Conservation (phyloP, 1,284 basidiomycete species). For the Golubevia pallescens region DNA sequence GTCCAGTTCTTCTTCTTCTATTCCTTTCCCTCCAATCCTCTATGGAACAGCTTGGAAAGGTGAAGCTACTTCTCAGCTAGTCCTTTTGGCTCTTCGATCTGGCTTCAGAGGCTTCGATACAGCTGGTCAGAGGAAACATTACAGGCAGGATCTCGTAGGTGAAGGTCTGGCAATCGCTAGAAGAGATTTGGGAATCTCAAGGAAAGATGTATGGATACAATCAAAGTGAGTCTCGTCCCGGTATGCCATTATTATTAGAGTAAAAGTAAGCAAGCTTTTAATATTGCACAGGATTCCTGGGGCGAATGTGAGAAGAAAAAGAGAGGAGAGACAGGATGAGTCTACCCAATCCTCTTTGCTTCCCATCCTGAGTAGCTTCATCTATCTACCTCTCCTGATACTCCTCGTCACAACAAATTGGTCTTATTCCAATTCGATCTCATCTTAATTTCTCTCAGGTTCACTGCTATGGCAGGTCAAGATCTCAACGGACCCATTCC, state of each 20-base stretch:
- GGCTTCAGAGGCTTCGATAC: slow-evolving; percentile 59
- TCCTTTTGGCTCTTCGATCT: slow-evolving; percentile 36
- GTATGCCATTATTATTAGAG: too few relatives aligned
- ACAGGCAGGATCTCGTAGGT: slow-evolving; percentile 56
- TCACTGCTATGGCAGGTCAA: slow-evolving; percentile 46
- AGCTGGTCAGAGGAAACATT: slow-evolving; percentile 57
- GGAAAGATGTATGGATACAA: slow-evolving; percentile 50
- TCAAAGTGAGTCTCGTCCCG: slow-evolving; percentile 42
- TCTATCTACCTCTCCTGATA: too few relatives aligned
- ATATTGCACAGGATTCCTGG: too few relatives aligned
- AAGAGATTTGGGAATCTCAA: slow-evolving; percentile 22
- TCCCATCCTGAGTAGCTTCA: too few relatives aligned
- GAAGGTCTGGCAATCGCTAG: slow-evolving; percentile 27
- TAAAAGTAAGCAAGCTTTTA: neutral
- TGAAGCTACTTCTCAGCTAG: slow-evolving; percentile 34
- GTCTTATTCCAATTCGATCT: neutral
- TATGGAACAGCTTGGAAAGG: slow-evolving; percentile 62
- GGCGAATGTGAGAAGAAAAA: too few relatives aligned
- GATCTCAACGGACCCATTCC: slow-evolving; percentile 34
- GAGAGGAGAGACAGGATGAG: too few relatives aligned
- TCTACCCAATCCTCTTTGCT: neutral
- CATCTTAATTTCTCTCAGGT: slow-evolving; percentile 10
- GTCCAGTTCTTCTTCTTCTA: neutral
- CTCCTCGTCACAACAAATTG: too few relatives aligned
- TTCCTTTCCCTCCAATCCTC: slow-evolving; percentile 40